Conservation (phyloP, 225 moss, liverwort and hornwort species). For the Antitrichia curtipendula region DNA sequence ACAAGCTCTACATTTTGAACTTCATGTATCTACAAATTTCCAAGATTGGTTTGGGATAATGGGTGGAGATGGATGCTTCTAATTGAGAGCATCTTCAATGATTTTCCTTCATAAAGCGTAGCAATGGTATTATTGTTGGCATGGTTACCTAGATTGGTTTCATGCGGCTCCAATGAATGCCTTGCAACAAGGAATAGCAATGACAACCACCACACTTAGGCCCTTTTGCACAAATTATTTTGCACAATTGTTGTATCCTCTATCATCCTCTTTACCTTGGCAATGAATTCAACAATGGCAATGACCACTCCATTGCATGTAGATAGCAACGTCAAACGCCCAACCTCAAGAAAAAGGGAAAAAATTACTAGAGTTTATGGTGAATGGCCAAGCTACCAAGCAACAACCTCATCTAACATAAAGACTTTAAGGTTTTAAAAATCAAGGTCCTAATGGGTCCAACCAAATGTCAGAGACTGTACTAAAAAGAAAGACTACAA, state of each 20-base stretch:
- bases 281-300: accelerated
- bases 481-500: not conserved
- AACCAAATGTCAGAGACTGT: accelerated
- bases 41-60: not conserved
- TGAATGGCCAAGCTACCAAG: not conserved
- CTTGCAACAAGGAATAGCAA: accelerated
- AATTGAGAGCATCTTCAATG: not conserved
- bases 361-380: accelerated
- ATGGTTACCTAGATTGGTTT: accelerated
- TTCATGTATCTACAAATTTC: not conserved
- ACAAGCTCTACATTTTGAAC: not conserved
- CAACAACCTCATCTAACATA: not conserved
- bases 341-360: not conserved
- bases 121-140: accelerated
- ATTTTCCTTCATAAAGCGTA: not conserved
- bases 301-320: not conserved
- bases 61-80: not conserved
- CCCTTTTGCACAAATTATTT: not conserved
- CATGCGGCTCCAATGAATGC: accelerated
- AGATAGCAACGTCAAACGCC: not conserved
- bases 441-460: accelerated
- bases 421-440: not conserved
- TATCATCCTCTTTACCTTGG: not conserved
- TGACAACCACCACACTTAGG: accelerated
- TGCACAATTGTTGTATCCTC: not conserved